A percentile compares a stretch with the other conserved stretches of the same genome.
These are phyloP conservation scores for Aspergillus vadensis DNA, from an alignment of 2,329 filamentous ascomycete genomes.

Conservation along the genomic window DNA sequence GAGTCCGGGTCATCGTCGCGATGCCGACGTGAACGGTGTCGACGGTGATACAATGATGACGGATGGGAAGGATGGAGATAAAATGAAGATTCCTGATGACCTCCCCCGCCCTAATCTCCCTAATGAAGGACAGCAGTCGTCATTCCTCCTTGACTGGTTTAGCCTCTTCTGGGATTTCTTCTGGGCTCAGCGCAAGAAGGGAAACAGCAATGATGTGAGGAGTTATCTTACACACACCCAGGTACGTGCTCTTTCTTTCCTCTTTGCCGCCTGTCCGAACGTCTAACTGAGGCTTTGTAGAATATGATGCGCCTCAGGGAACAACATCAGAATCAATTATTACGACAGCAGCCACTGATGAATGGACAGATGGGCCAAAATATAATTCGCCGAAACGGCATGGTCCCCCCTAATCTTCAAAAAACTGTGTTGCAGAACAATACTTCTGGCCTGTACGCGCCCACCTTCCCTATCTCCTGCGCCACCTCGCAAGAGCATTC, in stretches of 20 bases:
- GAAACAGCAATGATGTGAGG: conserved; percentile 63
- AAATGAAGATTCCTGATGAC: conserved; percentile 74
- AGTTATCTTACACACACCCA: conserved; percentile 82
- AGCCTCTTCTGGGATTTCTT: conserved; percentile 97
- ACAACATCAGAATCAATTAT: conserved; percentile 73
- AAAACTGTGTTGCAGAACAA: conserved; percentile 79
- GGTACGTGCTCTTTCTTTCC: conserved; percentile 51
- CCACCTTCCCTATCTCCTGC: conserved; percentile 12
- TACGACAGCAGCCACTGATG: conserved; percentile 69
- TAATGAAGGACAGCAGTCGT: conserved; percentile 64
- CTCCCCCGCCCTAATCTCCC: conserved; percentile 66
- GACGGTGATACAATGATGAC: conserved; percentile 77
- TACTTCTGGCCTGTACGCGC: conserved; percentile 42
- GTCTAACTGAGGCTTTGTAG: conserved; percentile 44
- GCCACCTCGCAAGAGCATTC: background rate
- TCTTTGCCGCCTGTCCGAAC: conserved; percentile 7
- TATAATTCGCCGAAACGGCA: conserved; percentile 59
- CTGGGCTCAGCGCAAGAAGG: conserved; percentile 74
- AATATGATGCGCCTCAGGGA: conserved; percentile 70
- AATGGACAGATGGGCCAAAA: conserved; percentile 58
- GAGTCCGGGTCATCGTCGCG: conserved; percentile 67
- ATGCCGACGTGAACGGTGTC: conserved; percentile 71
- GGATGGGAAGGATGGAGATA: conserved; percentile 77
- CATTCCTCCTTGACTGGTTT: conserved; percentile 98
- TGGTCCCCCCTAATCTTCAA: conserved; percentile 55